phyloP scores from a whole-genome alignment of 2,329 filamentous ascomycete species.

The Clathrospora elynae region DNA sequence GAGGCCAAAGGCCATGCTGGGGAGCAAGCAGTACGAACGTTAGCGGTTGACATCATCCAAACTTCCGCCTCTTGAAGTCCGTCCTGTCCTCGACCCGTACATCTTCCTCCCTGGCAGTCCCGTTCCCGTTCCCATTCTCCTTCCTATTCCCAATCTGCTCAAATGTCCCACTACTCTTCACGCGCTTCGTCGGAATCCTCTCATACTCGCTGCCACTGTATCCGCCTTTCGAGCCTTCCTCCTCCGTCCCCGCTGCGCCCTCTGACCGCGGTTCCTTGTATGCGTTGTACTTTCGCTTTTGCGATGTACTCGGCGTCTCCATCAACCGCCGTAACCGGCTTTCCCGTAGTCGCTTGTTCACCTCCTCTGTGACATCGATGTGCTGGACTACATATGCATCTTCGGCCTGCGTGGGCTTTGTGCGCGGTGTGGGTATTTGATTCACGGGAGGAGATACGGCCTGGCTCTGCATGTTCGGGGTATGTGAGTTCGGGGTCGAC shows the following conservation, averaged over 20 bases:
- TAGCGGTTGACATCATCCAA: too few relatives aligned
- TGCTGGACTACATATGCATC: constrained; percentile 32
- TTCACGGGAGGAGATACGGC: constrained; percentile 23
- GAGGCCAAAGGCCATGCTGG: too few relatives aligned
- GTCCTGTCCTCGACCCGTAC: constrained; percentile 15
- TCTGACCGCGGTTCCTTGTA: constrained; percentile 29
- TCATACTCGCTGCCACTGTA: constrained; percentile 19
- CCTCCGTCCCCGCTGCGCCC: constrained; percentile 22
- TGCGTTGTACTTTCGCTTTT: constrained; percentile 41
- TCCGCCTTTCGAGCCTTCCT: constrained; percentile 15
- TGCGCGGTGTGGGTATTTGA: constrained; percentile 21
- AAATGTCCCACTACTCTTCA: constrained; percentile 34
- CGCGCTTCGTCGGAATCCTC: constrained; percentile 32
- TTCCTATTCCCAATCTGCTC: constrained; percentile 31
- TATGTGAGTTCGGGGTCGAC: constrained; percentile 5
- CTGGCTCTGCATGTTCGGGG: constrained; percentile 14
- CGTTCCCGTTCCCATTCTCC: constrained; percentile 22
- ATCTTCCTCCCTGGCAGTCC: constrained; percentile 1
- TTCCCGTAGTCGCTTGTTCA: constrained; percentile 38
- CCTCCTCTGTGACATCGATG: constrained; percentile 43
- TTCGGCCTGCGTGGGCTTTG: constrained; percentile 18
- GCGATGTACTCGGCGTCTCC: constrained; percentile 41
- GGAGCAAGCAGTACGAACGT: too few relatives aligned
- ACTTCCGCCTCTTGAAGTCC: constrained; percentile 27
- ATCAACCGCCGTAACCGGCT: constrained; percentile 39